Percentiles rank a stretch among this genome's conserved stretches.
phyloP scores from a whole-genome alignment of 495 filamentous ascomycete genomes.

The Aspergillus taichungensis region DNA sequence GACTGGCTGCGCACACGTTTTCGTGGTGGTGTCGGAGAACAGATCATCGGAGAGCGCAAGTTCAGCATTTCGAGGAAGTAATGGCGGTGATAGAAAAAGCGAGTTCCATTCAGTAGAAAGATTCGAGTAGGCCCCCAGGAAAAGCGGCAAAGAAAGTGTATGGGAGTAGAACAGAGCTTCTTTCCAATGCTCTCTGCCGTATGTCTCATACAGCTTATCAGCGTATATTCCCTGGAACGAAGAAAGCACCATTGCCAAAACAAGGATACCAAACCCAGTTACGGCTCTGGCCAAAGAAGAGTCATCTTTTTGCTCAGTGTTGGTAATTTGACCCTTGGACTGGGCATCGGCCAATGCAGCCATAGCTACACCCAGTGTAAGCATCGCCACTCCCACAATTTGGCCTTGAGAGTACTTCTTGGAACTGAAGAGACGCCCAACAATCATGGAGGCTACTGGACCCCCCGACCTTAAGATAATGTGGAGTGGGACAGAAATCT shows the following conservation, averaged over 20 bases:
- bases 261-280: constrained; percentile 75
- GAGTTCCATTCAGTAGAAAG: constrained; percentile 40
- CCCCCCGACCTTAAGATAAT: constrained; percentile 94
- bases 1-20: too few relatives aligned
- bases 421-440: constrained; percentile 69
- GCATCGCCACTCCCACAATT: constrained; percentile 63
- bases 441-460: constrained; percentile 84
- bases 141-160: constrained; percentile 63
- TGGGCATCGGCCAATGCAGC: constrained; percentile 83
- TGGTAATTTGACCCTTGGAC: constrained; percentile 54
- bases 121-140: constrained; percentile 38
- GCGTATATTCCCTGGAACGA: constrained; percentile 94
- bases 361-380: constrained; percentile 78
- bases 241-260: constrained; percentile 80
- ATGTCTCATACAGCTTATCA: constrained; percentile 73
- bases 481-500: constrained; percentile 92
- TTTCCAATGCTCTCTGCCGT: constrained; percentile 80
- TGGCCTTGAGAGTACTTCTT: constrained; percentile 77
- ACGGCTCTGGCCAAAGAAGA: constrained; percentile 38
- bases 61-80: constrained; percentile 13
- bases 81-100: constrained; percentile 38
- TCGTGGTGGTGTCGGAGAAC: too few relatives aligned
- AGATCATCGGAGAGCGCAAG: too few relatives aligned
- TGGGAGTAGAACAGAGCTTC: constrained; percentile 96
- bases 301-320: constrained; percentile 6